Evolutionary conservation across 371 early-diverging fungal genomes (phyloP), one percentile per base, ranked within the genome.

Genomic region (Mucor racemosus): DNA sequence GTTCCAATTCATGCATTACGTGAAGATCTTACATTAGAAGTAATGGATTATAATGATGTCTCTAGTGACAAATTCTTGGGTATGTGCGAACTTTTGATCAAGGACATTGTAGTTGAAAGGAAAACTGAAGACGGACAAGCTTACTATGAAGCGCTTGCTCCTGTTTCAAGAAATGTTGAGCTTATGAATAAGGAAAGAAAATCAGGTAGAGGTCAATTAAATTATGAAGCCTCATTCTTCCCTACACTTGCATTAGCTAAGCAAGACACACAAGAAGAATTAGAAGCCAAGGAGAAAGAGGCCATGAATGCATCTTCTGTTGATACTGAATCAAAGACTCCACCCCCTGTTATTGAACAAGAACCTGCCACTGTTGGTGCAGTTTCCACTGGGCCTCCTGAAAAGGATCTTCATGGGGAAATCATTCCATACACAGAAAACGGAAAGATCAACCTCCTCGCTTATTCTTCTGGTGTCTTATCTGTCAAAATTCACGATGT

Each of bases 21-120:
- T 64, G 90, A 93, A 66, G 68, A 78, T 35, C 66, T 93, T 39
- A 79, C 81, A 21, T 76, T 93, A 40, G 92, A 94, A 69, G 76
- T 91, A 39, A 84, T 88, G 68, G 95, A 95, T 75, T 88, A 71
- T 62, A 90, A 92, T 65, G 78, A 84, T 53, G 19, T 88, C 7
- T 64, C 68, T 19, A 85, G 79, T 56, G 90, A 91, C 67, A 87
- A 85, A 54, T 66, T 76, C 3, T 73, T 93, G 60, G 94, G 94
- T 17, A 76, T 65, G 53, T 81, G 80, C 9, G 72, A 66, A 19
- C 65, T 82, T 36, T 58, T 72, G 2, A 64, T 77, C 11, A 74
- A 71, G 35, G 70, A 69, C 36, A 44, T 77, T 58, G 57, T 66
- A 13, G 44, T 48, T 11, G 69, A 76, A 71, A 66, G 46, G 17